Base-by-base conservation (phyloP, 306 rosid species). In the Astragalus glycyphyllos region DNA sequence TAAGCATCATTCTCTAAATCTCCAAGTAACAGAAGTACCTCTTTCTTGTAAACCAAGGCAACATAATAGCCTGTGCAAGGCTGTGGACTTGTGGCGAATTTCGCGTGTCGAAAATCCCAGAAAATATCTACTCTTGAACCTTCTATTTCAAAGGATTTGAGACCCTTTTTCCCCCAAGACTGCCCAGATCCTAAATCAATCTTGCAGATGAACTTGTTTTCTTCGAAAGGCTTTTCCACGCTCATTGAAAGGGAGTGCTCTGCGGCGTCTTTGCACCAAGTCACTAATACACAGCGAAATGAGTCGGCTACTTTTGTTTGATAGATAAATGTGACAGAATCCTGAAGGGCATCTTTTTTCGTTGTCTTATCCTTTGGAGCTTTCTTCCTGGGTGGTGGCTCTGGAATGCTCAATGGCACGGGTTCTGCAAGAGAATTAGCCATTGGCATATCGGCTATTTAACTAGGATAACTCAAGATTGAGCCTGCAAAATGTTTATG, bases 161-260 rank as follows among this genome's bases (percentile, higher is more conserved):
- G 87, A 55, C 90, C 90, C 40, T 89, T 87, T 64, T 87, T 85
- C 0, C 92, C 90, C 87, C 89, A 88, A 34, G 82, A 63, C 1
- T 86, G 89, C 3, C 77, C 76, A 0, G 83, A 70, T 56, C 49
- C 77, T 32, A 86, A 48, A 50, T 89, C 96, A 8, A 89, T 77
- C 75, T 82, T 89, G 75, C 87, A 87, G 17, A 32, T 61, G 72
- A 55, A 17, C 20, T 68, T 40, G 57, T 68, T 77, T 23, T 73
- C 78, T 13, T 68, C 73, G 3, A 40, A 29, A 26, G 85, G 69
- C 57, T 74, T 85, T 31, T 79, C 85, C 55, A 85, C 29, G 0
- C 4, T 62, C 40, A 87, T 74, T 69, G 78, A 59, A 49, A 87
- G 77, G 55, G 72, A 71, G 69, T 89, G 89, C 4, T 65, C 78